These are phyloP conservation scores for Iris macrosiphon DNA, from an alignment of 106 monocot genomes.

Conservation along the genomic window DNA sequence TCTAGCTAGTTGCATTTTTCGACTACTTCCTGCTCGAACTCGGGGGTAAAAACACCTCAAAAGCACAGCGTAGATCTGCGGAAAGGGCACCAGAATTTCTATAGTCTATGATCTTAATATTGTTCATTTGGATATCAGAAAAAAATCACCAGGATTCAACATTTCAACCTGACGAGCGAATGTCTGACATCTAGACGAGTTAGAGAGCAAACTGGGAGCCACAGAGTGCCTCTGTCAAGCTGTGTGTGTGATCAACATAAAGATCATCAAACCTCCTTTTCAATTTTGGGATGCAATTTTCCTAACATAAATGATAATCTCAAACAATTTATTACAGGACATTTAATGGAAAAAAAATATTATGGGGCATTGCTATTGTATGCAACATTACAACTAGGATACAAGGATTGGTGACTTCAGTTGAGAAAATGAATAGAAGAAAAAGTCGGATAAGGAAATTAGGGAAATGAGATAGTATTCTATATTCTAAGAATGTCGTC, in stretches of 20 bases:
- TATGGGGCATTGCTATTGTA: too few relatives aligned
- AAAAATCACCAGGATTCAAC: conserved; percentile 35
- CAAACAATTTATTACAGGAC: too few relatives aligned
- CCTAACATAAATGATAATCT: too few relatives aligned
- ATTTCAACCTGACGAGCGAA: conserved; percentile 53
- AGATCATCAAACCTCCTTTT: conserved; percentile 47
- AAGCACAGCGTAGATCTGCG: conserved; percentile 19
- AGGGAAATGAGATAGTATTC: too few relatives aligned
- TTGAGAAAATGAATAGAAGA: too few relatives aligned
- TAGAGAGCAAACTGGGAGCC: conserved; percentile 54
- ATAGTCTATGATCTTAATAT: background rate
- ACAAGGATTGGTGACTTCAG: too few relatives aligned
- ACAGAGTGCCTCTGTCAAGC: conserved; percentile 56
- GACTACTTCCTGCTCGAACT: conserved; percentile 16
- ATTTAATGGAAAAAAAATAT: too few relatives aligned
- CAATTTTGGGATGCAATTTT: conserved; percentile 57
- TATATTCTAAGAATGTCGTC: too few relatives aligned
- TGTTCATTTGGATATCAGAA: background rate
- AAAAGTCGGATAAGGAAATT: too few relatives aligned
- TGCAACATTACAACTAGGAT: too few relatives aligned
- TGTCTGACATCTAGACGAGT: conserved; percentile 67
- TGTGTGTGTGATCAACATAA: conserved; percentile 48
- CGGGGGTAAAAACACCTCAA: conserved; percentile 36
- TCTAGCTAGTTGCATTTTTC: conserved; percentile 47
- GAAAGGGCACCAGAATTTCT: conserved; percentile 29